Conservation (phyloP, 2,329 filamentous ascomycete species). For the Xylariaceae sp. region DNA sequence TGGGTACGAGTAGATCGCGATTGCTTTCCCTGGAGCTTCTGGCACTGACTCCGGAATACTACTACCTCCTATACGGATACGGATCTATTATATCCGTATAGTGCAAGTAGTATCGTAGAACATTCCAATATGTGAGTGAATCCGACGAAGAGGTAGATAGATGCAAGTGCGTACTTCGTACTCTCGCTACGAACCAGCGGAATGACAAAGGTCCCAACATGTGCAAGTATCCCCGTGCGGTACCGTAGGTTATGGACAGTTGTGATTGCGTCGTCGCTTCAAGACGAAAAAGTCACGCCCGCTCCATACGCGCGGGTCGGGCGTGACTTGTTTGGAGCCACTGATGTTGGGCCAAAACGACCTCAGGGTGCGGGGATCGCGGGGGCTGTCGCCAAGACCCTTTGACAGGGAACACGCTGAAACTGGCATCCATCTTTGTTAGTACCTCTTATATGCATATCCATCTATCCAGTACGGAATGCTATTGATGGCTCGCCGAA, state of each 20-base stretch:
- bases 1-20: no score
- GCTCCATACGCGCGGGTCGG: neutral
- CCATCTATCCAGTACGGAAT: no score
- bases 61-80: no score
- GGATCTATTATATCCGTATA: no score
- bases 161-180: neutral
- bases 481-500: no score
- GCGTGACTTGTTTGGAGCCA: neutral
- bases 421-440: no score
- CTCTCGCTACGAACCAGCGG: neutral
- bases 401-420: neutral
- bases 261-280: neutral
- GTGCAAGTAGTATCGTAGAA: no score
- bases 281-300: neutral
- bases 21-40: no score
- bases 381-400: neutral
- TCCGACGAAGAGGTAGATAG: neutral
- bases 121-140: neutral
- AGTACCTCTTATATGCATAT: no score
- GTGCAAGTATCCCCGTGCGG: neutral
- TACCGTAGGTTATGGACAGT: neutral
- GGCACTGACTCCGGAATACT: no score
- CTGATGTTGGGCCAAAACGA: neutral
- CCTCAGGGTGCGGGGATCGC: no score
- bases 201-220: neutral